Conservation (phyloP, 148 eudicot genomes). For the Fagopyrum homotropicum region DNA sequence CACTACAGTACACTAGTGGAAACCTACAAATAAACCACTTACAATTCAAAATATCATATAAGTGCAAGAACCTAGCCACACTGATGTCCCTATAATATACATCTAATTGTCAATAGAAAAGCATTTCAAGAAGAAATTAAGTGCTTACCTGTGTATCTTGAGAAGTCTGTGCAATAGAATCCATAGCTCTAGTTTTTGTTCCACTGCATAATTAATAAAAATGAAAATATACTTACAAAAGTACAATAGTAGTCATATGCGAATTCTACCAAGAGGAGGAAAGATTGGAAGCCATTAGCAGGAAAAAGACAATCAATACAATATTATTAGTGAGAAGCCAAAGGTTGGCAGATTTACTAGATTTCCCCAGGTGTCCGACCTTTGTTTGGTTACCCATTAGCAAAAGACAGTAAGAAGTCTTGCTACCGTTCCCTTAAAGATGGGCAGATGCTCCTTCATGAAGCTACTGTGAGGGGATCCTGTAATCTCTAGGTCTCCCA, state of each 20-base stretch:
- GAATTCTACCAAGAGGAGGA: not conserved
- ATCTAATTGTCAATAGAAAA: not conserved
- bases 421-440: too few species aligned
- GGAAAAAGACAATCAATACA: not conserved
- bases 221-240: not conserved
- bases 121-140: not conserved
- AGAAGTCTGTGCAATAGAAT: conserved; percentile 10
- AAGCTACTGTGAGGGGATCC: not conserved
- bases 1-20: not conserved
- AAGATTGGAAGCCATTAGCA: not conserved
- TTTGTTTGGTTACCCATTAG: too few species aligned
- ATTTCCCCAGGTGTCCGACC: too few species aligned
- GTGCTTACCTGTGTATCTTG: conserved; percentile 1
- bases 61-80: not conserved
- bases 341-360: too few species aligned
- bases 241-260: not conserved
- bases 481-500: not conserved
- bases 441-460: too few species aligned
- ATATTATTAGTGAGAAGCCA: too few species aligned
- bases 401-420: too few species aligned
- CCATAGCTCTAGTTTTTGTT: conserved; percentile 1
- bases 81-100: not conserved
- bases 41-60: not conserved
- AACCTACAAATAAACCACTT: not conserved
- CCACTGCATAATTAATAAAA: not conserved